Conservation (phyloP, 257 asterid genomes). For the Salvia rosmarinus region DNA sequence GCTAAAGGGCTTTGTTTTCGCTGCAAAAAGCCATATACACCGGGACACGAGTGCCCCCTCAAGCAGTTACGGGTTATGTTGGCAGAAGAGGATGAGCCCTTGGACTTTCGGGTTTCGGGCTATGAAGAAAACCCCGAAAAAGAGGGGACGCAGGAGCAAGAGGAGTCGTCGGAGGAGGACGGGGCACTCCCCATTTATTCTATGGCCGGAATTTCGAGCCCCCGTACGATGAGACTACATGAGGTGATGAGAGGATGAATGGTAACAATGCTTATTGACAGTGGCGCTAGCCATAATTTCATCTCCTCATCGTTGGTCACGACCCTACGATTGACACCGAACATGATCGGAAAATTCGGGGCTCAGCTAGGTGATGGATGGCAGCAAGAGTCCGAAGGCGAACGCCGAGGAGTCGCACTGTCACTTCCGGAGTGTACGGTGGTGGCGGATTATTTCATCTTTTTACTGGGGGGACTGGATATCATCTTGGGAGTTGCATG, state of each 20-base stretch:
- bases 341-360: neutral
- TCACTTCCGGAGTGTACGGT: too few species aligned
- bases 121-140: neutral
- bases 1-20: too few species aligned
- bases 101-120: too few species aligned
- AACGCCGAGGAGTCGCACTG: neutral
- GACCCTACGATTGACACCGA: neutral
- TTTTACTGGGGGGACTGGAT: too few species aligned
- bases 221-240: too few species aligned
- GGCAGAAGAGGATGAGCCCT: neutral
- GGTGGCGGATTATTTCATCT: too few species aligned
- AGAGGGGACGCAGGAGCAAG: neutral
- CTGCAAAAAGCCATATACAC: too few species aligned
- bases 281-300: neutral
- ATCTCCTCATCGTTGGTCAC: neutral
- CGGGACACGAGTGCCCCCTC: too few species aligned
- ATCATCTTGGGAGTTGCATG: too few species aligned
- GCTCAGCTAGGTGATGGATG: neutral
- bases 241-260: neutral
- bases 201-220: neutral
- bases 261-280: neutral
- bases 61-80: neutral
- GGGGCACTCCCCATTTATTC: neutral
- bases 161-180: neutral
- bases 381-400: neutral